Base-by-base conservation (phyloP, 2,329 filamentous ascomycete genomes). In the Colletotrichum musae region DNA sequence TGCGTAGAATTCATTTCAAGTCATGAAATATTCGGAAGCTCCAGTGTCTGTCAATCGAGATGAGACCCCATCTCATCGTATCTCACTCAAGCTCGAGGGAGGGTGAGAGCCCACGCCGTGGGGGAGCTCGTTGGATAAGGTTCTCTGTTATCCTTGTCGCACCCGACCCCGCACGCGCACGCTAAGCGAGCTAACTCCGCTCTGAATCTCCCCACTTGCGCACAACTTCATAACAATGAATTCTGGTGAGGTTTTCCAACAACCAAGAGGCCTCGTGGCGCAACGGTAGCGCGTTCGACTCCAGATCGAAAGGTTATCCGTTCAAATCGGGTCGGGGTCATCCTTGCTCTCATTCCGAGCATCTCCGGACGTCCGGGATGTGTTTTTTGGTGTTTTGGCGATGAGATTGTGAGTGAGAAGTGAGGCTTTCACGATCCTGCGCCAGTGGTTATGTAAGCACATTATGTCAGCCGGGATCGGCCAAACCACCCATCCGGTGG, bases 301-400 rank as follows among this genome's bases (percentile, higher is more conserved):
- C 67, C 67, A 69, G 66, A 60, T 69, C 66, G 67, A 61, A 70
- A 70, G 67, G 67, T 70, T 70, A 70, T 70, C 67, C 57, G 67
- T 70, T 70, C 67, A 58, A 70, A 70, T 67, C 67, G 57, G 67
- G 67, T 67, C 47, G 57, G 67, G 67, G 57, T 70, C 67, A 70
- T 3, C 2, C 65, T 65, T 68, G 28, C 18, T 18, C 18, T 18
- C 18, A 18, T 18, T 18, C 18, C 18, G 18, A 18, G 18, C 18
- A 18, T 18, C 18, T 18, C 18, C 18, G 18, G 18, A 18, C 18
- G 18, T 18, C 18, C 18, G 18, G 18, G 18, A 18, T 18, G 18
- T 18, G 18, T 18, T 2, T 54, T 59, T 4, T 28, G 26, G 26
- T 21, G 32, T 13, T 16, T 21, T 5, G 6, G 13, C 12, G 16